Percentiles rank a stretch among this genome's conserved stretches.
phyloP scores from a whole-genome alignment of 495 filamentous ascomycete genomes.

The Aeminium ludgeri region DNA sequence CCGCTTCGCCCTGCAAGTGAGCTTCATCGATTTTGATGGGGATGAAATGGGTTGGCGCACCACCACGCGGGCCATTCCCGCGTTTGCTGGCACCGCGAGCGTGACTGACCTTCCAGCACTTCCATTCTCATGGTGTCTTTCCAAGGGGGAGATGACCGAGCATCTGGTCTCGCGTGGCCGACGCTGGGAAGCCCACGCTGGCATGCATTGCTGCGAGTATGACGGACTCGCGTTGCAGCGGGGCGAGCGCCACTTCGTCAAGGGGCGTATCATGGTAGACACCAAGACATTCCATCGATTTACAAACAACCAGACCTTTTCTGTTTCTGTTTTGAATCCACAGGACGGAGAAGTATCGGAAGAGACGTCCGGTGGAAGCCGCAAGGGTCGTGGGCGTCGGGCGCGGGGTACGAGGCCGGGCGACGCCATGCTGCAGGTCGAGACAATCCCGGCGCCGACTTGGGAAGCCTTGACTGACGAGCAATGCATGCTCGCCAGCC shows the following conservation, averaged over 20 bases:
- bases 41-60: slow-evolving; percentile 1
- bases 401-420: too few species aligned
- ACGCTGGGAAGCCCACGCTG: slow-evolving; percentile 1
- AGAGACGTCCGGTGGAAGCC: not conserved
- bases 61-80: not conserved
- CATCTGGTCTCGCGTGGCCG: slow-evolving; percentile 7
- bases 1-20: not conserved
- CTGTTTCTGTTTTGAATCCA: slow-evolving; percentile 3
- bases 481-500: slow-evolving; percentile 7
- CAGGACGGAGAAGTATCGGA: slow-evolving; percentile 1
- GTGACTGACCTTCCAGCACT: slow-evolving; percentile 7
- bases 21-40: slow-evolving; percentile 8
- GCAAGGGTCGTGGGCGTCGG: not conserved
- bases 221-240: slow-evolving; percentile 7
- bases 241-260: slow-evolving; percentile 1
- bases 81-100: slow-evolving; percentile 2
- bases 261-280: slow-evolving; percentile 11
- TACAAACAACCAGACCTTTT: slow-evolving; percentile 2
- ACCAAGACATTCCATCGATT: slow-evolving; percentile 13
- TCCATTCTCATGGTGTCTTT: slow-evolving; percentile 7
- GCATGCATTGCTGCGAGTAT: slow-evolving; percentile 8
- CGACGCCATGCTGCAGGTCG: too few species aligned
- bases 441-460: too few species aligned
- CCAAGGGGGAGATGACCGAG: not conserved
- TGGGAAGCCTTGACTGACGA: slow-evolving; percentile 6